These are phyloP conservation scores for Eutrema heterophyllum DNA, from an alignment of 345 rosid species.

Conservation along the genomic window DNA sequence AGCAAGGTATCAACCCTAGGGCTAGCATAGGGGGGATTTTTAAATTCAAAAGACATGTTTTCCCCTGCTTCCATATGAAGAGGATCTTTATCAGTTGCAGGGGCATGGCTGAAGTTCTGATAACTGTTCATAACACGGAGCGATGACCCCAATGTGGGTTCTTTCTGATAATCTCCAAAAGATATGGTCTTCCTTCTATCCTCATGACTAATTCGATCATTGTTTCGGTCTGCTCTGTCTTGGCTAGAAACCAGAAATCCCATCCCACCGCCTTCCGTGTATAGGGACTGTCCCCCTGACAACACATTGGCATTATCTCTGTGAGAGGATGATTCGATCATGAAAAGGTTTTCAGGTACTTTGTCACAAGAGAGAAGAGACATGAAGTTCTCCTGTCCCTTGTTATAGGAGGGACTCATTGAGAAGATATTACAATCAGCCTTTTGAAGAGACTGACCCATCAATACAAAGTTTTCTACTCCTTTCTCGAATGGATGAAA, in stretches of 20 bases:
- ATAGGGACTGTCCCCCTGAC: neutral
- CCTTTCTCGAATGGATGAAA: constrained; percentile 35
- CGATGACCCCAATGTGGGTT: constrained; percentile 31
- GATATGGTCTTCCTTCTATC: constrained; percentile 41
- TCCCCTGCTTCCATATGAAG: constrained; percentile 34
- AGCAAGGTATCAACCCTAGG: constrained; percentile 41
- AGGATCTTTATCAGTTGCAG: constrained; percentile 37
- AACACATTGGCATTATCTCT: constrained; percentile 10
- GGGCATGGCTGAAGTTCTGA: constrained; percentile 44
- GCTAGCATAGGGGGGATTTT: constrained; percentile 24
- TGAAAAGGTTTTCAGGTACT: constrained; percentile 7
- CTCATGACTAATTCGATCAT: neutral
- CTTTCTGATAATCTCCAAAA: constrained; percentile 49
- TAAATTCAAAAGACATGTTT: constrained; percentile 27
- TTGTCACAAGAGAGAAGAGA: constrained; percentile 15
- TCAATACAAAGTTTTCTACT: constrained; percentile 29
- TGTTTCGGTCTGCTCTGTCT: constrained; percentile 7
- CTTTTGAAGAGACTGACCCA: constrained; percentile 40
- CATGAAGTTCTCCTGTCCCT: constrained; percentile 35
- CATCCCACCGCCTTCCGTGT: constrained; percentile 4
- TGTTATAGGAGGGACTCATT: constrained; percentile 45
- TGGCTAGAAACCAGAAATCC: constrained; percentile 16
- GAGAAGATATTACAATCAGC: constrained; percentile 38
- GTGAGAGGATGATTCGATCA: neutral
- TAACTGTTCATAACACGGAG: constrained; percentile 37